Conservation (phyloP, 768 basidiomycete genomes). For the Panaeolus cyanescens region DNA sequence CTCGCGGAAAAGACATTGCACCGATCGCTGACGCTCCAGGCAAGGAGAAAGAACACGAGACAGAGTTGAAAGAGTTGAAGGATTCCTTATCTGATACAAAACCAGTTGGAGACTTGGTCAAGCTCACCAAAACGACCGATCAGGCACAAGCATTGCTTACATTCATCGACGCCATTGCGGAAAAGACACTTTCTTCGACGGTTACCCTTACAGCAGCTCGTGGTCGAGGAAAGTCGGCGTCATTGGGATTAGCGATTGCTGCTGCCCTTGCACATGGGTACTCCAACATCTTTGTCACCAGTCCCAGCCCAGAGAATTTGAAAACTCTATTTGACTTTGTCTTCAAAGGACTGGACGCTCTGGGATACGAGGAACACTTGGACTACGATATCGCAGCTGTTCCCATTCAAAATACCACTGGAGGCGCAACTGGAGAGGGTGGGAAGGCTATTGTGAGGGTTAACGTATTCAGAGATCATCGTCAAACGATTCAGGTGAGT, state of each 20-base stretch:
- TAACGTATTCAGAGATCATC: slow-evolving; percentile 88
- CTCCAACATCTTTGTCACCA: slow-evolving; percentile 97
- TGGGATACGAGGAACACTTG: slow-evolving; percentile 96
- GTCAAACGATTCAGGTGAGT: slow-evolving; percentile 93
- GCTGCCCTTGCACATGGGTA: slow-evolving; percentile 93
- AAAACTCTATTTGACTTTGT: slow-evolving; percentile 98
- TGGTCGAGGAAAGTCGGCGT: slow-evolving; percentile 96
- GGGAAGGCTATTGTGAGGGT: slow-evolving; percentile 95
- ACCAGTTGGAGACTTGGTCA: slow-evolving; percentile 86
- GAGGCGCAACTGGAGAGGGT: slow-evolving; percentile 52
- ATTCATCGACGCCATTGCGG: slow-evolving; percentile 91
- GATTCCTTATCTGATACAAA: slow-evolving; percentile 79
- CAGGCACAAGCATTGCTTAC: slow-evolving; percentile 94
- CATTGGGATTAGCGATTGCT: slow-evolving; percentile 92
- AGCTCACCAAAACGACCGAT: slow-evolving; percentile 89
- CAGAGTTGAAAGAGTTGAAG: slow-evolving; percentile 78
- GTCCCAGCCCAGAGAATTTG: slow-evolving; percentile 96
- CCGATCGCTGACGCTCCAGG: slow-evolving; percentile 51
- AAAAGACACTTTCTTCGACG: slow-evolving; percentile 92
- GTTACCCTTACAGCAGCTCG: slow-evolving; percentile 94
- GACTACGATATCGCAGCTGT: slow-evolving; percentile 97
- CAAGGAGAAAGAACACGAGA: slow-evolving; percentile 44
- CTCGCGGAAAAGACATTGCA: slow-evolving; percentile 89
- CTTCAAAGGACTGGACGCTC: slow-evolving; percentile 92
- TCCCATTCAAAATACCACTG: slow-evolving; percentile 25